Conservation (phyloP, 1,284 basidiomycete species). For the Stygiomarasmius scandens region DNA sequence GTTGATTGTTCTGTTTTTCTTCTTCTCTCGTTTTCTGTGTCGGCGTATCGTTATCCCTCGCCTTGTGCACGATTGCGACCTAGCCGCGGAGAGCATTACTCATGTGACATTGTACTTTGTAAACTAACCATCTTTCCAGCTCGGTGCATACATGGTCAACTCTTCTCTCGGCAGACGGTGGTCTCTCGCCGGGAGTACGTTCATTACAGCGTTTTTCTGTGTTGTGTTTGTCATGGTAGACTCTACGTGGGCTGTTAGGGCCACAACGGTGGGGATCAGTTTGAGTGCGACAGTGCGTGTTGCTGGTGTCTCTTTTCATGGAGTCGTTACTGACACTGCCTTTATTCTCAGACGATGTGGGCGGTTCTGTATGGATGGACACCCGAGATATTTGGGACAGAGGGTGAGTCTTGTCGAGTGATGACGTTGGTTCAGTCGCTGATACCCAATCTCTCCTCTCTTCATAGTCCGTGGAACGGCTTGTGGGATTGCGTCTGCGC, state of each 20-base stretch:
- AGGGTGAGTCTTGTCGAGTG: constrained; percentile 57
- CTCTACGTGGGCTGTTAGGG: constrained; percentile 65
- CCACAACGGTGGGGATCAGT: constrained; percentile 81
- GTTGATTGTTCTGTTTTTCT: constrained; percentile 8
- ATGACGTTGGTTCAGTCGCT: too few relatives aligned
- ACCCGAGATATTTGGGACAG: constrained; percentile 86
- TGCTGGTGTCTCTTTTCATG: not conserved
- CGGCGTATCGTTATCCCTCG: not conserved
- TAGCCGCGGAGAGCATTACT: too few relatives aligned
- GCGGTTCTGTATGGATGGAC: constrained; percentile 91
- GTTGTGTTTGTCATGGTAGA: constrained; percentile 71
- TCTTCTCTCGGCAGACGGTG: constrained; percentile 70
- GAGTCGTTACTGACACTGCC: not conserved
- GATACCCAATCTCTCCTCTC: too few relatives aligned
- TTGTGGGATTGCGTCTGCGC: constrained; percentile 87
- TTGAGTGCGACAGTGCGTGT: constrained; percentile 74
- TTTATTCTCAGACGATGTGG: constrained; percentile 76
- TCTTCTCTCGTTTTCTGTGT: not conserved
- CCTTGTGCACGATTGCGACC: constrained; percentile 13
- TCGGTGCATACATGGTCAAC: constrained; percentile 91
- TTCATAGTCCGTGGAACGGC: constrained; percentile 81
- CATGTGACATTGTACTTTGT: too few relatives aligned
- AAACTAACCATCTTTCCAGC: too few relatives aligned
- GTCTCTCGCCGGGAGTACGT: constrained; percentile 81
- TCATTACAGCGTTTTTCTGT: constrained; percentile 82